phyloP scores from a whole-genome alignment of 768 basidiomycete species.

The Calocybe gangraenosa region DNA sequence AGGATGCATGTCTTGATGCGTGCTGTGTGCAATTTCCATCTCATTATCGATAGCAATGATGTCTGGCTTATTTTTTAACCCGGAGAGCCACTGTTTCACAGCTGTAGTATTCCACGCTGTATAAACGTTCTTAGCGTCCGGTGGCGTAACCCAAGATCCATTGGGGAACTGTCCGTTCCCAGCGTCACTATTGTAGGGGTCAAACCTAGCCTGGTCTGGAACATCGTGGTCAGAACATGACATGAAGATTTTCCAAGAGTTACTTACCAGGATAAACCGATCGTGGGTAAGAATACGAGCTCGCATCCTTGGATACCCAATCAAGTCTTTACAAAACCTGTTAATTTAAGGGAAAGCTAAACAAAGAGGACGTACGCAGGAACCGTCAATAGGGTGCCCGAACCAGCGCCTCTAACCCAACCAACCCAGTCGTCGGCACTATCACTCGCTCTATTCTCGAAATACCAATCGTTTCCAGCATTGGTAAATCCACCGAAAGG shows the following conservation, averaged over 20 bases:
- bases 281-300: constrained; percentile 48
- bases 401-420: constrained; percentile 43
- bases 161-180: constrained; percentile 47
- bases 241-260: neutral
- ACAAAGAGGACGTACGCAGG: constrained; percentile 37
- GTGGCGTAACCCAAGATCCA: constrained; percentile 39
- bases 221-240: neutral
- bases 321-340: constrained; percentile 36
- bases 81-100: constrained; percentile 40
- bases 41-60: constrained; percentile 52
- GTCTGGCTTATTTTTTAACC: constrained; percentile 42
- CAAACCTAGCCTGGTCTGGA: constrained; percentile 38
- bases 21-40: constrained; percentile 50
- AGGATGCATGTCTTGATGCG: constrained; percentile 58
- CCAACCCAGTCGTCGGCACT: constrained; percentile 46
- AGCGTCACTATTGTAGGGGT: constrained; percentile 45
- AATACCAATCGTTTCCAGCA: constrained; percentile 53
- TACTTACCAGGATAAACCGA: constrained; percentile 38
- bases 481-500: constrained; percentile 47
- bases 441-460: constrained; percentile 45
- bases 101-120: constrained; percentile 43
- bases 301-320: constrained; percentile 51
- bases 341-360: neutral
- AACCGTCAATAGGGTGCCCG: constrained; percentile 38
- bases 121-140: constrained; percentile 35